Base-by-base conservation (phyloP, 2,329 filamentous ascomycete species). In the Blastomyces silverae region DNA sequence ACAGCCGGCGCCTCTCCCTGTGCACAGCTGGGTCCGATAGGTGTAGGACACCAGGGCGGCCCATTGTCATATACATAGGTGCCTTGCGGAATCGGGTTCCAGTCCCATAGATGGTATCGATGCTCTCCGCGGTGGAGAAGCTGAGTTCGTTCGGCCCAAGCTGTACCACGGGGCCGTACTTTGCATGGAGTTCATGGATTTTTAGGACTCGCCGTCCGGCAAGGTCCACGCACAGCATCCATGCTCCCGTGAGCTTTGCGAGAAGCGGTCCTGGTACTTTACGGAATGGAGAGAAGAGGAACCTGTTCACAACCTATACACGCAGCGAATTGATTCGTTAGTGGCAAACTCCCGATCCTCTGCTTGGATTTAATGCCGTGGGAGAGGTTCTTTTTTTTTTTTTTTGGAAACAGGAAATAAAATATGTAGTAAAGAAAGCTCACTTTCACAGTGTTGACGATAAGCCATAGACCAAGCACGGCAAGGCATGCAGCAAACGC, bases 81-180 rank as follows among this genome's bases (percentile, higher is more conserved):
- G 42, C 55, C 37, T 66, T 66, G 44, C 20, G 39, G 62, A 66
- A 66, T 42, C 55, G 25, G 37, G 61, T 66, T 17, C 62, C 56
- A 22, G 61, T 64, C 17, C 56, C 55, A 57, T 66, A 64, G 56
- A 66, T 60, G 3, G 48, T 3, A 17, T 66, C 64, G 34, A 66
- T 55, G 37, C 46, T 53, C 20, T 66, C 62, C 48, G 39, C 44
- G n/a, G 50, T 53, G 17, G 44, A 44, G 46, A 64, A 64, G 34
- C 64, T 61, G 46, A 66, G 64, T 57, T 66, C 64, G 44, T 64
- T 67, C 1, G 66, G 66, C 39, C 61, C 64, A 11, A 65, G 37
- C 15, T 63, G 64, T 28, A 67, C 66, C 17, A 67, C 58, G 17
- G 52, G 46, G 25, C 66, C 64, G 48, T 64, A 64, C 42, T 64